Base-by-base conservation (phyloP, 2,329 filamentous ascomycete species). In the Lecanicillium sp. region DNA sequence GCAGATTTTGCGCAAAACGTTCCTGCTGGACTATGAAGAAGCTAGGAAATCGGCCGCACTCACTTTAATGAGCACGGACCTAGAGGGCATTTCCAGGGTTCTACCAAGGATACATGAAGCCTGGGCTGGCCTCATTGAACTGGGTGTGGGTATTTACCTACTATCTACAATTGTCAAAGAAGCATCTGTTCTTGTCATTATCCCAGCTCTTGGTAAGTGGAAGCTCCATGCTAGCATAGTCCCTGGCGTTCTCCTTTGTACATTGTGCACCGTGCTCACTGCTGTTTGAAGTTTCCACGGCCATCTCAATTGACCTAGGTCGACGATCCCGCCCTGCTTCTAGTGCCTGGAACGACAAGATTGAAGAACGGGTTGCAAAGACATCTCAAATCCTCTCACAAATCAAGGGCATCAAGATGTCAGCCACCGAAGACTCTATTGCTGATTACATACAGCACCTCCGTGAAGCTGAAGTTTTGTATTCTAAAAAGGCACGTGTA, bases 1-100 rank as follows among this genome's bases (percentile, higher is more conserved):
- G 0, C 59, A 71, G 47, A 64, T 77, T 13, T 74, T 71, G 44
- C 58, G 62, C 13, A 66, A 69, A 43, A 65, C 62, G 0, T 43
- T 66, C 4, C 41, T 46, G 2, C 42, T 65, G 9, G 50, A 53
- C n/a, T 45, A 48, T 3, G 46, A 46, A 3, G 41, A 48, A 2
- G 50, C 53, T 4, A 56, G 59, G 14, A 57, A 62, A 8, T 15
- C 17, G 4, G 17, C 33, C 2, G 39, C 33, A 8, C 5, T 36
- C 4, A 40, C 39, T 7, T 28, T 36, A 6, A 40, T 40, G 39
- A 36, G 17, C 17, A 15, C 33, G 3, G 39, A 40, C 13, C n/a
- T 40, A 4, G 33, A 36, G 9, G 18, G 17, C 3, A 36, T 40
- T 4, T 17, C 17, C 3, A 15, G 5, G 9, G 28, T 31, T 2